Evolutionary conservation across 2,329 filamentous ascomycete genomes (phyloP), one percentile per base, ranked within the genome.

Genomic region (Phaeosphaeria sp.): DNA sequence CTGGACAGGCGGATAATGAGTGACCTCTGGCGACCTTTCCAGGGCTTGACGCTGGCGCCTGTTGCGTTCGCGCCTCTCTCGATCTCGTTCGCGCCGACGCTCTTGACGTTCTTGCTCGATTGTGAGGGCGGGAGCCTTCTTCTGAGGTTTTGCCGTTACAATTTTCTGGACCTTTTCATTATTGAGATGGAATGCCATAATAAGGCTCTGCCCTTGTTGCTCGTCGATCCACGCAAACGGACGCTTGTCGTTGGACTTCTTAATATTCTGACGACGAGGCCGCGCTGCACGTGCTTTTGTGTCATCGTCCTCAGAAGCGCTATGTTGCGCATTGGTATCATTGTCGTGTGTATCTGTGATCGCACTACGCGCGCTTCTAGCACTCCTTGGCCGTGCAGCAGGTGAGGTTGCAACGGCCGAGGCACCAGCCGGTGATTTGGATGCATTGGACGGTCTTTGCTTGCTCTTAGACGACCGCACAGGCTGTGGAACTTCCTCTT

Each of bases 81-180:
- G 56, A 44, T 77, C 74, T 49, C 72, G 64, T 49, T 76, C 74
- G 20, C 71, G 70, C 44, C 73, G 69, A 46, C 67, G 66, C 50
- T 75, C 74, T 48, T 68, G 67, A 15, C 69, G 65, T 57, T 73
- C 72, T 44, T 74, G 65, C 43, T 74, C 71, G 49, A 66, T 42
- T 65, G 77, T 67, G 18, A 69, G 56, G 1, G 55, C 67, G 15
- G 69, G 56, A 1, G 55, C 55, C 50, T 78, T 78, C 63, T 80
- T 80, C 57, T 89, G 88, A 6, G 87, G 84, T 55, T 84, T 85
- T 48, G 81, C 79, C 18, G 82, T 83, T 6, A 89, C 72, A 21
- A 91, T 88, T 44, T 84, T 83, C 27, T 81, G 79, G n/a, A 93
- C 79, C 57, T 86, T 86, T 6, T 81, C 72, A 21, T 86, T 80